Conservation (phyloP, 257 asterid species). For the Capsicum rhomboideum region DNA sequence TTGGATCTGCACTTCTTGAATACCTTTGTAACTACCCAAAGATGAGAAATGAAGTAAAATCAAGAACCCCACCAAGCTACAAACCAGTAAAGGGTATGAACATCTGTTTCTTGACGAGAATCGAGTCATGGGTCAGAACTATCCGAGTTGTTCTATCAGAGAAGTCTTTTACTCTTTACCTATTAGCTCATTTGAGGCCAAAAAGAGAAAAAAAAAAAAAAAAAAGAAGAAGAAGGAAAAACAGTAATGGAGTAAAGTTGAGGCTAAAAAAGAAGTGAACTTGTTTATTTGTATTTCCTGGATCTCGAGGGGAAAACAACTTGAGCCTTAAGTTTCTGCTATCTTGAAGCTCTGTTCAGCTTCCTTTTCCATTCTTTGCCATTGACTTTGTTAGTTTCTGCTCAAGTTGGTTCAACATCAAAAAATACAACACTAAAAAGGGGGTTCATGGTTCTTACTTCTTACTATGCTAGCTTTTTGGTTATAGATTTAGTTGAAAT, state of each 20-base stretch:
- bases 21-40: background rate
- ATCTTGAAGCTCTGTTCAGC: background rate
- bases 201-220: too few species aligned
- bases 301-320: conserved; percentile 1
- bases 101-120: conserved; percentile 13
- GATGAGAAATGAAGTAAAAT: conserved; percentile 13
- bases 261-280: background rate
- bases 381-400: background rate
- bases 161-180: too few species aligned
- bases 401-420: background rate
- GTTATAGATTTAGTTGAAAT: background rate
- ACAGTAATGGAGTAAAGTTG: background rate
- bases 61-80: conserved; percentile 15
- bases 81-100: conserved; percentile 4
- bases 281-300: background rate
- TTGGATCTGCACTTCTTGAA: background rate
- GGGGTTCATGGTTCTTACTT: background rate
- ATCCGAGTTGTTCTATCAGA: background rate
- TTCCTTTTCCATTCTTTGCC: background rate
- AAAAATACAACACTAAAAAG: too few species aligned
- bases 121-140: conserved; percentile 3
- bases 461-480: background rate
- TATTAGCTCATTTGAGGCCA: too few species aligned
- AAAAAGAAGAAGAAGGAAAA: too few species aligned
- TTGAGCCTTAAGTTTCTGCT: background rate